Evolutionary conservation across 1,284 basidiomycete genomes (phyloP), one percentile per base, ranked within the genome.

Genomic region (Blastosporella zonata): DNA sequence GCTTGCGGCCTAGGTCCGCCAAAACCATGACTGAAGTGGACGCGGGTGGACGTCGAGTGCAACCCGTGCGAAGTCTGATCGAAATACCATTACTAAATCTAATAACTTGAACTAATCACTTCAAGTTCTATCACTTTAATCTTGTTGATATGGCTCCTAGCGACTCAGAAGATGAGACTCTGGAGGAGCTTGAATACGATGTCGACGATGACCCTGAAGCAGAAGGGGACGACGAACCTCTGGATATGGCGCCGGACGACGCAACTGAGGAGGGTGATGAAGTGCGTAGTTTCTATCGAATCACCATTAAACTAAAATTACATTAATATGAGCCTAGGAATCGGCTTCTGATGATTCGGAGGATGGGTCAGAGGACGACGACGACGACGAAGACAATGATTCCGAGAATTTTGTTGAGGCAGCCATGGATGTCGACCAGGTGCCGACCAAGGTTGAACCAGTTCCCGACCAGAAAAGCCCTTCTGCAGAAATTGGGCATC

Each of bases 1-100:
- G 89, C 66, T 88, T 91, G 59, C 90, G 81, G 54, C 96, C 97
- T 52, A 99, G 79, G 74, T 98, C 96, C 58, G 92, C 91, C 64
- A 99, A 79, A 66, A 99, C 97, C 96, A 98, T 97, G 62, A 59
- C 71, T 64, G 29, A 31, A 9, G 29, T 13, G 29, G 55, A 62
- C 59, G 17, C n/a, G 31, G 27, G 23, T 53, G 20, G 50, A 52
- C 60, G 60, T 49, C 51, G 25, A 15, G 40, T 39, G 47, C 49
- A 38, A 46, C 50, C 46, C 54, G 55, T 57, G 50, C 49, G 56
- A 59, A 58, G 47, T 45, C 35, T 33, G 44, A 41, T 25, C 2
- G 2, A 12, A 7, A 12, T 37, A 27, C 5, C 25, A 37, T 27
- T 6, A 27, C 25, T 9, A 27, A 27, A 5, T 27, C n/a, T n/a